Percentiles rank a stretch among this genome's conserved stretches.
Evolutionary conservation across 139 green algal genomes (phyloP).

Genomic region (Astrephomene gubernaculifera): DNA sequence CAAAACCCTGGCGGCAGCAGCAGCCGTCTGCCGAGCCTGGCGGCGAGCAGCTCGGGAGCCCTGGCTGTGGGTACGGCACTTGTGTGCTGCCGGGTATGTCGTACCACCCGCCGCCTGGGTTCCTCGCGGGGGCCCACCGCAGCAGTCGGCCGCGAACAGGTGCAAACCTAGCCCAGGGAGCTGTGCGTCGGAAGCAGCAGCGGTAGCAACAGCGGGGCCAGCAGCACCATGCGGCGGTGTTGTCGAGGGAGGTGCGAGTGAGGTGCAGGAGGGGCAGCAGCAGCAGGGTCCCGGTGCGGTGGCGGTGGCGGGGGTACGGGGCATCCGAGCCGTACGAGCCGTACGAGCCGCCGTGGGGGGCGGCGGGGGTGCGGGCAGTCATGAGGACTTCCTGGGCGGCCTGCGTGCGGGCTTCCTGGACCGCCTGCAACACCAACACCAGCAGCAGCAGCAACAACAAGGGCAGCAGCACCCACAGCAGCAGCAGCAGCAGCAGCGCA

Average conservation of each 20-base stretch:
- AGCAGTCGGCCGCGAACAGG: too few relatives aligned
- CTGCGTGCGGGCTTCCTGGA: constrained; percentile 31
- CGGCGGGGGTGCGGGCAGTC: too few relatives aligned
- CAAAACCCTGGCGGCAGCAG: constrained; percentile 2
- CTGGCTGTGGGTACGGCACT: constrained; percentile 42
- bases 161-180: too few relatives aligned
- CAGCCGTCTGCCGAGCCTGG: constrained; percentile 6
- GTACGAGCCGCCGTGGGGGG: background rate
- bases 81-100: constrained; percentile 2
- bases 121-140: too few relatives aligned
- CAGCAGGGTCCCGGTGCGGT: too few relatives aligned
- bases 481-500: background rate
- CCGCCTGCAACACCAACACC: constrained; percentile 4
- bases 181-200: too few relatives aligned
- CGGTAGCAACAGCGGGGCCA: too few relatives aligned
- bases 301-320: constrained; percentile 31
- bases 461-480: too few relatives aligned
- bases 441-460: background rate
- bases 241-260: too few relatives aligned
- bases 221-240: too few relatives aligned
- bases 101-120: background rate
- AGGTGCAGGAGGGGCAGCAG: too few relatives aligned
- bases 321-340: constrained; percentile 14
- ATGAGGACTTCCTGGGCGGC: constrained; percentile 27
- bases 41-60: constrained; percentile 19